A percentile compares a stretch with the other conserved stretches of the same genome.
Conservation (phyloP, 805 yeast genomes). For the Pichia pseudocactophila region DNA sequence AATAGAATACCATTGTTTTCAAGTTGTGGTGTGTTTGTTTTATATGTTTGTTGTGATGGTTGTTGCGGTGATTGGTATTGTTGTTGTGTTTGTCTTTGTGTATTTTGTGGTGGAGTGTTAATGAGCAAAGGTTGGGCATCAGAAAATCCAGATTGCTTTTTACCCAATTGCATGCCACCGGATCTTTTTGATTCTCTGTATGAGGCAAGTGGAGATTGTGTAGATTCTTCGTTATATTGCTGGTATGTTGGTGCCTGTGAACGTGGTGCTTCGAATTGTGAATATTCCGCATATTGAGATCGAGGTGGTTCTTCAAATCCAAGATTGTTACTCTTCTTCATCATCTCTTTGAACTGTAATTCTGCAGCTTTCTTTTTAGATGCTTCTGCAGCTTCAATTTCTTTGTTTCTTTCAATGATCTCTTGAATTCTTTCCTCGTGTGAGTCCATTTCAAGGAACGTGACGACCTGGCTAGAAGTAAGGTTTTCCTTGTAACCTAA, state of each 20-base stretch:
- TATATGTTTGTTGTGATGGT: constrained; percentile 11
- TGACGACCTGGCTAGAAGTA: constrained; percentile 70
- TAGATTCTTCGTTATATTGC: constrained; percentile 15
- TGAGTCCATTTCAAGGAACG: constrained; percentile 93
- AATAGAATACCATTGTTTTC: constrained; percentile 72
- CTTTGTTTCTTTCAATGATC: constrained; percentile 93
- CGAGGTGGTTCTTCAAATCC: constrained; percentile 2
- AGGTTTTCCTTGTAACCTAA: constrained; percentile 87
- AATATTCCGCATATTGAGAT: constrained; percentile 4
- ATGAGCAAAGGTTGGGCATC: constrained; percentile 25
- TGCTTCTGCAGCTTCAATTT: constrained; percentile 93
- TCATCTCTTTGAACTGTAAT: constrained; percentile 71
- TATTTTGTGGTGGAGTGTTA: constrained; percentile 17
- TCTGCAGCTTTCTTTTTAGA: constrained; percentile 92
- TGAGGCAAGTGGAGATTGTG: constrained; percentile 5
- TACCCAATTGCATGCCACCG: constrained; percentile 75
- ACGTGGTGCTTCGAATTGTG: constrained; percentile 12
- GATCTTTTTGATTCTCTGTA: constrained; percentile 34
- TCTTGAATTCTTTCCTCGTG: constrained; percentile 98
- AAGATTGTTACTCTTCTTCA: constrained; percentile 34
- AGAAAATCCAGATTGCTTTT: constrained; percentile 27
- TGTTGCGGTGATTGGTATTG: constrained; percentile 15
- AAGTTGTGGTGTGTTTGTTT: constrained; percentile 22
- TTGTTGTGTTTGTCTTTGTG: constrained; percentile 15
- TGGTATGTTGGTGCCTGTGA: constrained; percentile 12